Conservation (phyloP, 352 stramenopile species). For the Phytophthora tentaculata region DNA sequence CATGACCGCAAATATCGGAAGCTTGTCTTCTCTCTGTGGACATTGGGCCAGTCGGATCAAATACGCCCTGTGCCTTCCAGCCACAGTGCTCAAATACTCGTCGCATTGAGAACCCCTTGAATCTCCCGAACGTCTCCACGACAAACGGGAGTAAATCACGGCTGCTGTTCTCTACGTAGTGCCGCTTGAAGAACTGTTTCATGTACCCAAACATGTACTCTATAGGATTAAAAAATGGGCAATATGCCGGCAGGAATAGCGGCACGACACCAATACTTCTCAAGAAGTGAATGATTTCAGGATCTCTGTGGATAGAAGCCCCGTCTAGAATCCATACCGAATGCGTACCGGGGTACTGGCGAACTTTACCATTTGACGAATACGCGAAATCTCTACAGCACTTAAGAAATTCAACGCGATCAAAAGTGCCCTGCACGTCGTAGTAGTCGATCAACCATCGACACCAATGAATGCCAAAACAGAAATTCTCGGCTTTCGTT, state of each 20-base stretch:
- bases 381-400: too few relatives aligned
- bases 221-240: background rate
- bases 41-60: background rate
- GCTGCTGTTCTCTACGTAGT: background rate
- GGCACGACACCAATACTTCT: conserved; percentile 4
- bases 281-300: background rate
- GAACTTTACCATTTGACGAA: too few relatives aligned
- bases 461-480: too few relatives aligned
- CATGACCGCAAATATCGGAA: background rate
- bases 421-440: too few relatives aligned
- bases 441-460: too few relatives aligned
- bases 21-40: background rate
- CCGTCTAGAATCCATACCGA: too few relatives aligned
- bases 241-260: background rate
- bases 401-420: too few relatives aligned
- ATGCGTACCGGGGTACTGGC: too few relatives aligned
- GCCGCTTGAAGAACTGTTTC: background rate
- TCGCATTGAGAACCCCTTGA: background rate
- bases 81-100: background rate
- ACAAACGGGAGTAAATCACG: background rate
- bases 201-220: conserved; percentile 1
- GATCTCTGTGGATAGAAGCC: background rate
- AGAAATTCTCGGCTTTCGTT: too few relatives aligned
- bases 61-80: background rate
- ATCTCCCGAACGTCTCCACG: background rate